These are phyloP conservation scores for Xylona heveae DNA, from an alignment of 495 filamentous ascomycete genomes.

Conservation along the genomic window DNA sequence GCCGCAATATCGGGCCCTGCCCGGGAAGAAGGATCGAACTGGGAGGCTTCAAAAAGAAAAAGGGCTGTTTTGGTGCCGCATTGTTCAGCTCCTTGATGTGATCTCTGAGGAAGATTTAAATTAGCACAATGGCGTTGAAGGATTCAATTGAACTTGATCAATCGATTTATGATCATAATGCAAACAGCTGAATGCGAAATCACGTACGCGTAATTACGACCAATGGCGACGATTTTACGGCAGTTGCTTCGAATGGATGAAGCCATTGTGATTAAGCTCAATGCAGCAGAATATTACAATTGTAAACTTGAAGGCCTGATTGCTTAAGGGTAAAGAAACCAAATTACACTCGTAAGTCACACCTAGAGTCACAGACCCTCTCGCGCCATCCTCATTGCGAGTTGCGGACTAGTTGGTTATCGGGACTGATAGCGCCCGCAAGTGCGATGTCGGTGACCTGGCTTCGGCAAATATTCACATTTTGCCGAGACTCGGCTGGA, in stretches of 20 bases:
- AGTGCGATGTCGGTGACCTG: too few relatives aligned
- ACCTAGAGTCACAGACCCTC: too few relatives aligned
- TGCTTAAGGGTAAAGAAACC: too few relatives aligned
- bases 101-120: conserved; percentile 32
- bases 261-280: conserved; percentile 20
- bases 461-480: too few relatives aligned
- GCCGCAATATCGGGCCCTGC: conserved; percentile 63
- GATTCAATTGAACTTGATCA: not conserved
- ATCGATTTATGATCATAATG: not conserved
- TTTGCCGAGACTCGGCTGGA: too few relatives aligned
- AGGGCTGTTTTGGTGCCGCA: conserved; percentile 66
- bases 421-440: too few relatives aligned
- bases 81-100: conserved; percentile 88
- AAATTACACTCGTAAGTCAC: too few relatives aligned
- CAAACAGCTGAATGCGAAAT: conserved; percentile 4
- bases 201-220: conserved; percentile 86
- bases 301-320: too few relatives aligned
- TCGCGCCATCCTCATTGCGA: too few relatives aligned
- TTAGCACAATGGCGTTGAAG: not conserved
- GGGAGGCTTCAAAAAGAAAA: conserved; percentile 96
- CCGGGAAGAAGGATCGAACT: conserved; percentile 59
- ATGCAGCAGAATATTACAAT: not conserved
- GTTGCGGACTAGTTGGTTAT: too few relatives aligned
- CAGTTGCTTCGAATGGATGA: conserved; percentile 40
- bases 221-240: conserved; percentile 88